Evolutionary conservation across 2,329 filamentous ascomycete genomes (phyloP), one percentile per base, ranked within the genome.

Genomic region (Diplodia seriata): DNA sequence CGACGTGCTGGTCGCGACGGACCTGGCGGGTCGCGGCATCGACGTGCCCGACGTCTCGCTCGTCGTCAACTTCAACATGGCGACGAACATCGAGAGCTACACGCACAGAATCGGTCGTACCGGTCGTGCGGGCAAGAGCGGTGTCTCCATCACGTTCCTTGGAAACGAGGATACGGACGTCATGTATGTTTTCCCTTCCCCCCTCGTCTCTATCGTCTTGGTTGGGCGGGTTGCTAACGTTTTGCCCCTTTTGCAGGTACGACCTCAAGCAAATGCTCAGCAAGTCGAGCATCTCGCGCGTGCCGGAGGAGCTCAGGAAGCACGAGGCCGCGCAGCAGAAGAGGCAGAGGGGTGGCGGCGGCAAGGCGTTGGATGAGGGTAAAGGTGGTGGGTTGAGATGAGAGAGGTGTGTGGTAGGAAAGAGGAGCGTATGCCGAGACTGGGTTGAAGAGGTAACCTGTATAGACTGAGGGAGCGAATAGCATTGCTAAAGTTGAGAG

Each of bases 61-160:
- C 69, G 95, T 99, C 68, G 86, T 99, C 86, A 99, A 99, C 86
- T 99, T 99, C 81, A 95, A 99, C 81, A 87, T 99, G 26, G 95
- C 95, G 56, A 97, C 94, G 67, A 95, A 98, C 77, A 97, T 98
- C 76, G 95, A 98, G 76, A 94, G 98, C 82, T 99, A 99, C 75
- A 95, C 98, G 69, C 95, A 99, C 83, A 92, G 95, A 80, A 99
- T 99, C 77, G 95, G 95, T 90, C 95, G 95, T 94, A 99, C 95
- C 72, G 95, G 95, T 85, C 91, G 95, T 89, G 95, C 95, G 2
- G 95, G 95, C 70, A 98, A 98, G 87, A 94, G 88, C 73, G 95
- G 95, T 90, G 90, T 97, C 62, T 92, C 95, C 2, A 95, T 99
- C 71, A 99, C 95, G 0, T 99, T 99, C 84, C 80, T 98, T 75